phyloP scores from a whole-genome alignment of 2,329 filamentous ascomycete genomes.

The Phialophora chinensis region DNA sequence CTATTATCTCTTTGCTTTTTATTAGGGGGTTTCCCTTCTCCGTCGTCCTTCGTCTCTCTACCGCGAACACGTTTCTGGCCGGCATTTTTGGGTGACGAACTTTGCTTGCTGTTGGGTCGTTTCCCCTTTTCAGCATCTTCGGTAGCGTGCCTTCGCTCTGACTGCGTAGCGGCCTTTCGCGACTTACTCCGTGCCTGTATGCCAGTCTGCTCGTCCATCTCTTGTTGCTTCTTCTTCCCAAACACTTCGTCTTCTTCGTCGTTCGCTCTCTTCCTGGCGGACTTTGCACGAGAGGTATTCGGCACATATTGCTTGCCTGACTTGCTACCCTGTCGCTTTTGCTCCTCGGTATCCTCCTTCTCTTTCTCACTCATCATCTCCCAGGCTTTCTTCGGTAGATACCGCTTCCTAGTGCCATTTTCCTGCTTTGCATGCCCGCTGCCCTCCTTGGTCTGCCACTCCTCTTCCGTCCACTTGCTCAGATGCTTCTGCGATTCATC shows the following conservation, averaged over 20 bases:
- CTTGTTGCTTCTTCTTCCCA: background rate
- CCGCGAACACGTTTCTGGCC: background rate
- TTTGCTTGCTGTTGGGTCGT: background rate
- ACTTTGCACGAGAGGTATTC: constrained; percentile 52
- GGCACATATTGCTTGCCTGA: constrained; percentile 53
- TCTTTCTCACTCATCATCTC: background rate
- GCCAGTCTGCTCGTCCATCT: background rate
- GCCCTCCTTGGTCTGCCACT: constrained; percentile 59
- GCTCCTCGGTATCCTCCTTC: background rate
- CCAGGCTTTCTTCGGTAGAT: background rate
- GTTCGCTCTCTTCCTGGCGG: constrained; percentile 48
- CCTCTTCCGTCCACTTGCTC: constrained; percentile 54
- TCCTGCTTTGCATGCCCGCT: constrained; percentile 51
- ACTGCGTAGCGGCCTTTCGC: background rate
- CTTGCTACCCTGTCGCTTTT: constrained; percentile 43
- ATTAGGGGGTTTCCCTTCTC: background rate
- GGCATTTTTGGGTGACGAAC: background rate
- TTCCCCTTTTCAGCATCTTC: no score
- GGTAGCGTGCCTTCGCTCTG: no score
- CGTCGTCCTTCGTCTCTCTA: background rate
- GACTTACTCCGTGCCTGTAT: background rate
- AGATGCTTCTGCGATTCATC: constrained; percentile 54
- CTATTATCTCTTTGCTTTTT: background rate
- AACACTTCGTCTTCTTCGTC: constrained; percentile 34
- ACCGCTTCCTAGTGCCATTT: constrained; percentile 45